Base-by-base conservation (phyloP, 1,139 yeast species). In the Lodderomyces jiufengensis region DNA sequence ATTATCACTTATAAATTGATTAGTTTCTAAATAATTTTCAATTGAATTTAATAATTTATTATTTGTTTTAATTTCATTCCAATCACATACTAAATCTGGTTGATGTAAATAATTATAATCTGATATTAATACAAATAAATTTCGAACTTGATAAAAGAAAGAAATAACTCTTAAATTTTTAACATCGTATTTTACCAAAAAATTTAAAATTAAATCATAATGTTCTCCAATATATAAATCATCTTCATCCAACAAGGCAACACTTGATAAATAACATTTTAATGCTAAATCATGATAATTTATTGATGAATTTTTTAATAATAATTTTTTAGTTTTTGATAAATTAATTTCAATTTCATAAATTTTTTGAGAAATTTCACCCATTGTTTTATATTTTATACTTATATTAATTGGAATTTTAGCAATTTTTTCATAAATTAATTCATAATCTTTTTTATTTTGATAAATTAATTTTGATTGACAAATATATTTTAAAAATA, bases 191-290 rank as follows among this genome's bases (percentile, higher is more conserved):
- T n/a, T 16, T 3, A 34, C 22, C n/a, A 42, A 31, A 18, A 40
- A 28, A n/a, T 34, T 22, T 2, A 44, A 28, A 15, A 44, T 41
- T 12, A 32, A 30, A 20, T 44, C 45, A 34, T 44, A 44, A 13
- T 37, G 18, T 24, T 18, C 33, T 3, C 41, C 31, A 12, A 34
- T 16, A 24, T 31, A 39, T 16, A 38, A 39, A 32, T 44, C 45
- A 36, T 44, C 47, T 8, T 31, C 37, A 11, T 31, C 31, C 10
- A 40, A 28, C 2, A 18, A 22, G 4, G 34, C 18, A 11, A 38
- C 40, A 9, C 33, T 38, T 7, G 31, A 24, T 8, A 40, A 31
- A 26, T 30, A 39, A 13, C 27, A 23, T 26, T 36, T 27, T 21
- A 41, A 18, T 18, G 34, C 30, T 10, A 29, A 32, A 22, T 36